Base-by-base conservation (phyloP, 2,329 filamentous ascomycete genomes). In the Oidium heveae region DNA sequence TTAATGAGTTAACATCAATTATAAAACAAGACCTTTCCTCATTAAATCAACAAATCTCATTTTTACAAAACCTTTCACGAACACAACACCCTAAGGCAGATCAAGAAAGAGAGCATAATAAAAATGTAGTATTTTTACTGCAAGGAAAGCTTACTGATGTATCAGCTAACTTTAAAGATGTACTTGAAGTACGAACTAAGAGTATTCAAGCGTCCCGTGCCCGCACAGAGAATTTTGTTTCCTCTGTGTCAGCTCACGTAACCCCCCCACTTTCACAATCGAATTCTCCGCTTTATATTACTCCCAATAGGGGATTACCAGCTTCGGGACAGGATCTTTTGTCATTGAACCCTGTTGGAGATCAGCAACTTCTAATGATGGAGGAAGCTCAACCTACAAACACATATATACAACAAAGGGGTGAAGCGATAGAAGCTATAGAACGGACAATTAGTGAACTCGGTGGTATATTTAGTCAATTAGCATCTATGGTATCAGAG, bases 41-140 rank as follows among this genome's bases (percentile, higher is more conserved):
- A 4, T 68, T 85, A 56, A 96, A 95, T 68, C 80, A 86, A 60
- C 84, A 94, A 65, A 96, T 96, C 62, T 83, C 84, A 49, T 73
- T 74, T 10, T 72, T 98, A n/a, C 85, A 94, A 65, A 70, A 75
- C 7, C 74, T 95, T 49, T 82, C 86, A 15, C 77, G 80, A 54
- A 76, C 84, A 56, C 82, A 88, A 67, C 83, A 89, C 62, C 82
- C 84, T 18, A 74, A 73, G 59, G 72, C 70, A 59, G 78, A 77
- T 61, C 88, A 95, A 65, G 86, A 94, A 68, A 87, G 87, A 61
- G 88, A 96, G 66, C 93, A 98, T 71, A 94, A 94, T 72, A 94
- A 94, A 69, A 95, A 96, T 65, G 91, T 96, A 34, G 85, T 95
- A 2, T 80, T 94, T 58, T 74, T 96, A 65, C 71, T 96, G 18